Conservation (phyloP, 768 basidiomycete species). For the Serpula lacrymans region DNA sequence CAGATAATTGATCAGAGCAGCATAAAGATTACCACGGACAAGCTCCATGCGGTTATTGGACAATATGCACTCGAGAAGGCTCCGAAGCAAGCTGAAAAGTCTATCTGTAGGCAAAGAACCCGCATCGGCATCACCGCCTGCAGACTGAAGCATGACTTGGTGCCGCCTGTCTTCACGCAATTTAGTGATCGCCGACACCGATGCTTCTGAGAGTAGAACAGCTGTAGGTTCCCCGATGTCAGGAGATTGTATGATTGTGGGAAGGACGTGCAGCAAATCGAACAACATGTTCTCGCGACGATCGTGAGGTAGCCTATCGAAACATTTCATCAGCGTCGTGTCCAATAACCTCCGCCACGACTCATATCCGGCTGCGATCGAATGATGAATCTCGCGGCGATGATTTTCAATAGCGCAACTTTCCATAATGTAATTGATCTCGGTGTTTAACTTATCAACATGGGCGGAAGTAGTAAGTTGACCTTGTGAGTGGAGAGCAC, state of each 20-base stretch:
- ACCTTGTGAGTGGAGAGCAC: constrained; percentile 64
- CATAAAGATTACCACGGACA: constrained; percentile 94
- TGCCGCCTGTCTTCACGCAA: constrained; percentile 80
- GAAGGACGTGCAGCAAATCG: constrained; percentile 82
- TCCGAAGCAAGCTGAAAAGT: constrained; percentile 68
- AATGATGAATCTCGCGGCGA: constrained; percentile 72
- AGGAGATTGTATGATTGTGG: constrained; percentile 59
- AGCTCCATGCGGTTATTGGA: constrained; percentile 78
- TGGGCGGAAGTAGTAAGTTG: constrained; percentile 59
- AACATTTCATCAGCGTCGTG: constrained; percentile 82
- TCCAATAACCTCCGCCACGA: constrained; percentile 86
- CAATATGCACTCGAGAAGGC: constrained; percentile 69
- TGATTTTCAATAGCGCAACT: constrained; percentile 88
- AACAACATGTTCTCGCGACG: constrained; percentile 86
- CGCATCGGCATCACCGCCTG: constrained; percentile 57
- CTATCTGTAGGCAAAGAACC: constrained; percentile 79
- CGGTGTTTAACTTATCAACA: constrained; percentile 61
- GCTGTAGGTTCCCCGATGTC: constrained; percentile 71
- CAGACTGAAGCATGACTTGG: constrained; percentile 63
- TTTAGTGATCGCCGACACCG: constrained; percentile 81
- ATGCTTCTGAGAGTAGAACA: constrained; percentile 78
- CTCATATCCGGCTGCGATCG: constrained; percentile 67
- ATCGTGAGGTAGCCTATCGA: constrained; percentile 76
- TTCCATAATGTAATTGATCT: constrained; percentile 74
- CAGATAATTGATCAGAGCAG: constrained; percentile 84